Percentiles rank a stretch among this genome's conserved stretches.
These are phyloP conservation scores for Phallus indusiatus DNA, from an alignment of 768 basidiomycete species.

Conservation along the genomic window DNA sequence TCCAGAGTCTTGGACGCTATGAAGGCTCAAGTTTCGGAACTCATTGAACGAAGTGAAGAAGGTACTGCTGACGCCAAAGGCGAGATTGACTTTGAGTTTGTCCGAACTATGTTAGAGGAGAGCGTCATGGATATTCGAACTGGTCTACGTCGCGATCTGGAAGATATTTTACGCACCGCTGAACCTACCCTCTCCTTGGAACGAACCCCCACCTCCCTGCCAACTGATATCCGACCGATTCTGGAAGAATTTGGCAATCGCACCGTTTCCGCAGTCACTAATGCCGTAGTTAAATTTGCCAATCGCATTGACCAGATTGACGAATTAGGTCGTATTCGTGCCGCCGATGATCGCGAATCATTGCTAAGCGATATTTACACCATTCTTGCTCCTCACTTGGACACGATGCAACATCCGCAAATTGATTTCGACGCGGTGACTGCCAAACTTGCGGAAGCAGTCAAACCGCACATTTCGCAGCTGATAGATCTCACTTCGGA, in stretches of 20 bases:
- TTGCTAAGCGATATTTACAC: constrained; percentile 52
- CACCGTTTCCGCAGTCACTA: constrained; percentile 50
- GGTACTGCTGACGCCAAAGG: constrained; percentile 49
- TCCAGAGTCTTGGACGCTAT: constrained; percentile 37
- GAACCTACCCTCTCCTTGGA: constrained; percentile 27
- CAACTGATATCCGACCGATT: constrained; percentile 16
- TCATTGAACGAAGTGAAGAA: neutral
- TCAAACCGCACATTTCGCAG: constrained; percentile 82
- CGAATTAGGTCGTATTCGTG: constrained; percentile 27
- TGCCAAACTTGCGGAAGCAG: constrained; percentile 65
- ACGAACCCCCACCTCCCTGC: neutral
- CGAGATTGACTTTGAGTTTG: constrained; percentile 69
- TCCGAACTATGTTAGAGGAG: constrained; percentile 60
- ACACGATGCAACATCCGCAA: constrained; percentile 49
- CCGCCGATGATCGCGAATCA: constrained; percentile 41
- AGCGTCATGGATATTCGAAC: constrained; percentile 53
- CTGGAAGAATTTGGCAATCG: constrained; percentile 52
- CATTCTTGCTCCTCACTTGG: constrained; percentile 51
- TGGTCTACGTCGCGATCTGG: constrained; percentile 52
- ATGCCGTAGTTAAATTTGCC: constrained; percentile 48
- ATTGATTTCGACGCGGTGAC: constrained; percentile 77
- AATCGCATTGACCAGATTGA: constrained; percentile 44
- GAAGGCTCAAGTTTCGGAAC: constrained; percentile 7
- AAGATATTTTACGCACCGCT: constrained; percentile 27
- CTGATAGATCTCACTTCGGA: constrained; percentile 84